Evolutionary conservation across 371 early-diverging fungal genomes (phyloP).

Genomic region (Apophysomyces variabilis): DNA sequence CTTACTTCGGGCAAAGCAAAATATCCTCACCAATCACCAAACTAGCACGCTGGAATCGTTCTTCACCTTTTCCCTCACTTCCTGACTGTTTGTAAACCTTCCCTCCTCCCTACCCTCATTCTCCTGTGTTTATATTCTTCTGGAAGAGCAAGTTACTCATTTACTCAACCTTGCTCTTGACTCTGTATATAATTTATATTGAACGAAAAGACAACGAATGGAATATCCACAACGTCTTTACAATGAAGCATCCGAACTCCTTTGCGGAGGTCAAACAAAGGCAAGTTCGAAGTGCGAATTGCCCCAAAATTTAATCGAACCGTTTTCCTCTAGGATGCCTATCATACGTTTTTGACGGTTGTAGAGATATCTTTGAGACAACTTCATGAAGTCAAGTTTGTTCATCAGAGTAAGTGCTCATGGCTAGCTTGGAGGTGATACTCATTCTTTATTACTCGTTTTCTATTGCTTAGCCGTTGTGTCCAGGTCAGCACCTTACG

Average conservation of each 20-base stretch:
- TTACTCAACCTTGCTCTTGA: not conserved
- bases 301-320: conserved; percentile 3
- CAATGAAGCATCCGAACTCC: conserved; percentile 38
- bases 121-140: conserved; percentile 9
- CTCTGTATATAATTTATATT: not conserved
- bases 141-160: not conserved
- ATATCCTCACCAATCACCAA: not conserved
- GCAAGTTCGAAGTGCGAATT: conserved; percentile 17
- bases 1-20: not conserved
- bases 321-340: conserved; percentile 42
- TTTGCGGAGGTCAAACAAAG: conserved; percentile 40
- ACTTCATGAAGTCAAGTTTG: conserved; percentile 46
- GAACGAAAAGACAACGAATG: conserved; percentile 13
- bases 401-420: conserved; percentile 45
- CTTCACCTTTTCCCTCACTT: not conserved
- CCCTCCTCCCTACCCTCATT: conserved; percentile 8
- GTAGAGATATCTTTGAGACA: conserved; percentile 37
- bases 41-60: not conserved
- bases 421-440: not conserved
- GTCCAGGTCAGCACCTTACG: conserved; percentile 36
- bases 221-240: conserved; percentile 28
- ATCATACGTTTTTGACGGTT: conserved; percentile 39
- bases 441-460: too few relatives aligned
- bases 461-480: conserved; percentile 29
- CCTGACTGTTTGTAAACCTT: not conserved